Base-by-base conservation (phyloP, 164 flowering plant genomes). In the Kalanchoe fedtschenkoi region DNA sequence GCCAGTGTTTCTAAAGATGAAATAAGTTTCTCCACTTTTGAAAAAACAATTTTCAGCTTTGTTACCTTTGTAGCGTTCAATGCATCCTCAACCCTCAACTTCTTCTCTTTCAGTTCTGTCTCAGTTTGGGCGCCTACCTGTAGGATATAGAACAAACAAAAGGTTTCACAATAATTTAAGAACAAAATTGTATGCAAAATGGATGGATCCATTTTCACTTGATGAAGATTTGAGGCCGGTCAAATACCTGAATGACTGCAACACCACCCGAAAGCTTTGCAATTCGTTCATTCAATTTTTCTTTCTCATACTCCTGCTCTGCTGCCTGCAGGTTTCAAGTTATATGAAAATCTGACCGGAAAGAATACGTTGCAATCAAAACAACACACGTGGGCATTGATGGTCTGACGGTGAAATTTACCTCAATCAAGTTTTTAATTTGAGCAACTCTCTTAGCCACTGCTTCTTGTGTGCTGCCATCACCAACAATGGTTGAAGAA, bases 101-200 rank as follows among this genome's bases (percentile, higher is more conserved):
- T 86, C 86, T 92, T 90, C 62, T 89, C 98, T 70, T 92, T 92
- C 44, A 92, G 76, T 72, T 92, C 98, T 29, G 96, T 89, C 71
- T 92, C 98, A 47, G 98, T 92, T 77, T 92, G 98, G 11, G 98
- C 98, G 66, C 98, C 97, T 75, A 92, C 98, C 98, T 92, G 67
- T 43, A 66, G 14, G 58, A 11, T 7, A 47, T 19, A n/a, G 21
- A 44, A 47, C 54, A 16, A 13, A 2, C 7, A 47, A 24, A 24
- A n/a, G n/a, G n/a, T n/a, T n/a, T n/a, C n/a, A n/a, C n/a, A n/a
- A n/a, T n/a, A n/a, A n/a, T n/a, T n/a, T n/a, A n/a, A n/a, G n/a
- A n/a, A n/a, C n/a, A n/a, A n/a, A n/a, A n/a, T n/a, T n/a, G n/a
- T n/a, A n/a, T n/a, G n/a, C n/a, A n/a, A n/a, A n/a, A n/a, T n/a